Evolutionary conservation across 331 rosid genomes (phyloP), one percentile per base, ranked within the genome.

Genomic region (Acacia concinna): DNA sequence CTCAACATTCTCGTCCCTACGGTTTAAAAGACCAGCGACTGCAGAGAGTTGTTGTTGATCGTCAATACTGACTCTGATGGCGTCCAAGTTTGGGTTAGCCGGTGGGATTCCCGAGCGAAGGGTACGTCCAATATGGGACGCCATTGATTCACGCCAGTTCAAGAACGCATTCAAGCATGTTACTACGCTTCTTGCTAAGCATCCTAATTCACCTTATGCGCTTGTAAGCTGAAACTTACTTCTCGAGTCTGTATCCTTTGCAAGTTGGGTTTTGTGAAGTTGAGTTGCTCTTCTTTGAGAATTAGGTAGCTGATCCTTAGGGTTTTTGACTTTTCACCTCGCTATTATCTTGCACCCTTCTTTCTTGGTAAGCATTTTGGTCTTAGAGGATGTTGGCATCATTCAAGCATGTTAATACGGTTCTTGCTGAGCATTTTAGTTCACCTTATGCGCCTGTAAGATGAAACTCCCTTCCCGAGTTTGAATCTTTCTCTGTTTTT

Each of bases 101-200:
- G 98, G 99, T 0, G 99, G 97, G 23, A 87, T 96, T 68, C 97
- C 97, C 37, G 98, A 96, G 89, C 98, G 98, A 2, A 86, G 94
- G 44, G 97, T 96, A 83, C 97, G 99, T 1, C 97, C 97, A 3
- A 85, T 96, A 28, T 96, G 99, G 99, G 98, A 96, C 86, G 99
- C 99, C 87, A 89, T 96, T 78, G 98, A 96, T 85, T 89, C 99
- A 1, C 94, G 99, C 31, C 99, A 96, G 87, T 93, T 86, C 80
- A 96, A 93, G 83, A 91, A 77, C 73, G 99, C 97, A 51, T 90
- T 93, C 81, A 96, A 93, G 87, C 92, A 64, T 46, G 96, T 87
- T 67, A 63, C 95, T 2, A 11, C 91, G 17, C 94, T 96, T 37
- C 92, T 91, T 51, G 1, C 97, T 38, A 93, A 96, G 81, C 82